Evolutionary conservation across 257 asterid genomes (phyloP).

Genomic region (Phtheirospermum japonicum): DNA sequence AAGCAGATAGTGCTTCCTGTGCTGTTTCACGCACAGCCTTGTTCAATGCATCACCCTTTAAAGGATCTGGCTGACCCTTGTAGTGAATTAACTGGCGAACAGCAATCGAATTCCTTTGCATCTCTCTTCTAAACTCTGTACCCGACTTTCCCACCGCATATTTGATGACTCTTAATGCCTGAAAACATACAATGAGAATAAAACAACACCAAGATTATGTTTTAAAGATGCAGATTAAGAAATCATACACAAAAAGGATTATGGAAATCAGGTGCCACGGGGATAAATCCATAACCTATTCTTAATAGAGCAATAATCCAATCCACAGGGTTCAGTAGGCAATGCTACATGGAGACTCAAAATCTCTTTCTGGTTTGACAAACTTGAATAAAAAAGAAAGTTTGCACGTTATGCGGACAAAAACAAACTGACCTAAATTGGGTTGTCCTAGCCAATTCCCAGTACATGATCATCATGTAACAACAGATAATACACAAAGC

Average conservation of each 20-base stretch:
- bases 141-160: conserved; percentile 95
- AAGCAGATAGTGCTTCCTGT: conserved; percentile 84
- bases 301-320: conserved; percentile 6
- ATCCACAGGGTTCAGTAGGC: background rate
- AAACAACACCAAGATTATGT: conserved; percentile 1
- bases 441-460: conserved; percentile 8
- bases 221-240: background rate
- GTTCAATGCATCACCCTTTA: conserved; percentile 91
- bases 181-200: conserved; percentile 21
- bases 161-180: conserved; percentile 91
- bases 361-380: conserved; percentile 12
- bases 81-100: conserved; percentile 91
- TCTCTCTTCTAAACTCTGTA: conserved; percentile 91
- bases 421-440: background rate
- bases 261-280: conserved; percentile 1
- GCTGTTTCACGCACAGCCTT: conserved; percentile 97
- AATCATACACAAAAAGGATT: background rate
- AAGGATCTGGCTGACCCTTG: conserved; percentile 89
- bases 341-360: conserved; percentile 13
- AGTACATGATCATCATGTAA: conserved; percentile 12
- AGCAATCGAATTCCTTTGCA: conserved; percentile 92
- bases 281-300: conserved; percentile 8
- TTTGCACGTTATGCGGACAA: conserved; percentile 8
- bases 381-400: conserved; percentile 24
- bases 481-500: conserved; percentile 8